Conservation (phyloP, 2,329 filamentous ascomycete species). For the Cordyceps tenuipes region DNA sequence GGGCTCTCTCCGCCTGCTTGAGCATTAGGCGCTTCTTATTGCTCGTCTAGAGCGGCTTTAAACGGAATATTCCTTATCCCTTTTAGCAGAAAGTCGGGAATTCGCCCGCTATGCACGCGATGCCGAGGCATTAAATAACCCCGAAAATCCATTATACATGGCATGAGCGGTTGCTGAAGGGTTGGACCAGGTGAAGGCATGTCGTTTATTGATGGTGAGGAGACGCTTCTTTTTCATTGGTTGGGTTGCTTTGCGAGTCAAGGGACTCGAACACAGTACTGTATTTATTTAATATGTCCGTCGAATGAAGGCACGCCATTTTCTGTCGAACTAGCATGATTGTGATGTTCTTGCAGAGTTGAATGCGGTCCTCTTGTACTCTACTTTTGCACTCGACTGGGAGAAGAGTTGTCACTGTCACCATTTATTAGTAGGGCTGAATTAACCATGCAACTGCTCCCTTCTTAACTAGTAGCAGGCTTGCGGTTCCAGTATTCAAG, state of each 20-base stretch:
- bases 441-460: too few relatives aligned
- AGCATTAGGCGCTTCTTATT: conserved; percentile 41
- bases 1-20: conserved; percentile 73
- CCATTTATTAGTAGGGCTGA: too few relatives aligned
- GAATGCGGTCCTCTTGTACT: neutral
- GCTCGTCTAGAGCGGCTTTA: neutral
- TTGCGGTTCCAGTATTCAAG: too few relatives aligned
- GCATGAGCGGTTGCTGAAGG: neutral
- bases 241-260: conserved; percentile 2
- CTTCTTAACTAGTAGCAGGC: too few relatives aligned
- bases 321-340: neutral
- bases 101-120: neutral
- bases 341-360: neutral
- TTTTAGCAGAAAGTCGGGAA: neutral
- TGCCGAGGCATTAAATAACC: neutral
- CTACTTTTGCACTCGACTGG: too few relatives aligned
- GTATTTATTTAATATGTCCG: conserved; percentile 11
- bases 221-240: conserved; percentile 2
- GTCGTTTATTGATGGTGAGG: neutral
- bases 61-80: neutral
- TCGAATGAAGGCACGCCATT: conserved; percentile 4
- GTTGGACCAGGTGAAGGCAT: neutral
- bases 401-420: too few relatives aligned
- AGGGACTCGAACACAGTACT: conserved; percentile 4
- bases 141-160: neutral